Evolutionary conservation across 2,329 filamentous ascomycete genomes (phyloP).

Genomic region (Beauveria brongniartii): DNA sequence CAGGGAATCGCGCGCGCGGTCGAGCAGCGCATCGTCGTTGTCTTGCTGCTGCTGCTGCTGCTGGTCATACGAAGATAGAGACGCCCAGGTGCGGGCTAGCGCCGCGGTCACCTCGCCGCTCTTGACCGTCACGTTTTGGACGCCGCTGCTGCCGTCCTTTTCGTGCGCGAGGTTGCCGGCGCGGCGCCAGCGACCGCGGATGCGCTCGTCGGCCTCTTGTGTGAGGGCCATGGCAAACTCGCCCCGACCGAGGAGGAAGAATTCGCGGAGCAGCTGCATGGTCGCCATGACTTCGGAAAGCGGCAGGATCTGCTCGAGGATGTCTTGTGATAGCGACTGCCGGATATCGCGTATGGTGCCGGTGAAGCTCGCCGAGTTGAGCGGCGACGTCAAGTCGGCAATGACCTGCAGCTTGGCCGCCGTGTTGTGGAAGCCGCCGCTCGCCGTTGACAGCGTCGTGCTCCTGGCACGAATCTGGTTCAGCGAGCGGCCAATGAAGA

Average conservation of each 20-base stretch:
- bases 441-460: slow-evolving; percentile 30
- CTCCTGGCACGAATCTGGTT: slow-evolving; percentile 66
- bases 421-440: slow-evolving; percentile 42
- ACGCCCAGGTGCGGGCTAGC: slow-evolving; percentile 69
- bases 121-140: slow-evolving; percentile 56
- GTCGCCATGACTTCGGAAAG: slow-evolving; percentile 68
- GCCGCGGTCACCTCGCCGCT: slow-evolving; percentile 78
- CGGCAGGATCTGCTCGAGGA: slow-evolving; percentile 74
- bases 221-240: slow-evolving; percentile 88
- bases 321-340: slow-evolving; percentile 73
- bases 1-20: slow-evolving; percentile 71
- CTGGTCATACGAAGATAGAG: slow-evolving; percentile 66
- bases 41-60: slow-evolving; percentile 47
- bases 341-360: slow-evolving; percentile 69
- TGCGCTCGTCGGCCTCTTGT: slow-evolving; percentile 72
- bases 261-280: slow-evolving; percentile 70
- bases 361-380: slow-evolving; percentile 64
- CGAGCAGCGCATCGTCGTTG: slow-evolving; percentile 75
- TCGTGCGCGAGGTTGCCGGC: slow-evolving; percentile 51
- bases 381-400: slow-evolving; percentile 60
- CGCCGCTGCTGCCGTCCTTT: slow-evolving; percentile 43
- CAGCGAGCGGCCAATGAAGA: slow-evolving; percentile 85
- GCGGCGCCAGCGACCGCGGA: slow-evolving; percentile 64
- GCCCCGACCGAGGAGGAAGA: slow-evolving; percentile 78
- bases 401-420: slow-evolving; percentile 63